phyloP scores from a whole-genome alignment of 169 alveolate genomes.

The Besnoitia besnoiti region DNA sequence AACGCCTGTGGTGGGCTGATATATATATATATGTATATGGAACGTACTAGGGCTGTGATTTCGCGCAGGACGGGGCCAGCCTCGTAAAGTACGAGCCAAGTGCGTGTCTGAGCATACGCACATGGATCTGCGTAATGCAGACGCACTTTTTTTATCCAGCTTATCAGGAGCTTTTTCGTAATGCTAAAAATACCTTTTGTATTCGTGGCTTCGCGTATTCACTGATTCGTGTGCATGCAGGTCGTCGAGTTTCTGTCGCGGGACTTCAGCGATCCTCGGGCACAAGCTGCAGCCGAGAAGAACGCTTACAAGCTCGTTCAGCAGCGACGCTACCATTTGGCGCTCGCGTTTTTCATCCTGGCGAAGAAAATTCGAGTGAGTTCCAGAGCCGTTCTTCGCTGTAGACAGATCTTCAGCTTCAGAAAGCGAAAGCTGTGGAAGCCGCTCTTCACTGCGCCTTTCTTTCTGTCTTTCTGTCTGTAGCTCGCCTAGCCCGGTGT shows the following conservation, averaged over 20 bases:
- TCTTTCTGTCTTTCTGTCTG: not conserved
- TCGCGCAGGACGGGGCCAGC: no score
- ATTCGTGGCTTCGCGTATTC: no score
- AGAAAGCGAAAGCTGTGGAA: no score
- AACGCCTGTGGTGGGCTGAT: not conserved
- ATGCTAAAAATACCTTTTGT: no score
- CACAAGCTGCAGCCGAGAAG: slow-evolving; percentile 48
- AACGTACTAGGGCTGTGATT: no score
- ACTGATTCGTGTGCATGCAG: no score
- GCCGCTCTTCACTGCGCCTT: not conserved
- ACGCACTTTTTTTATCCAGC: no score
- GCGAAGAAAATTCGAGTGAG: slow-evolving; percentile 36
- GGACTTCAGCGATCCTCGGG: slow-evolving; percentile 29
- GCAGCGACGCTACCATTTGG: slow-evolving; percentile 44
- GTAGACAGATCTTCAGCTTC: no score
- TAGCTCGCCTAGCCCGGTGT: not conserved
- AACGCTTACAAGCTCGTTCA: slow-evolving; percentile 47
- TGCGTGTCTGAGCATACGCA: no score
- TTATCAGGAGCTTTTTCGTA: no score
- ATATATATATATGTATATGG: not conserved
- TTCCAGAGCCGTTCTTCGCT: slow-evolving; percentile 9
- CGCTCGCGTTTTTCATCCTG: slow-evolving; percentile 48
- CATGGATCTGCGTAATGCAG: no score
- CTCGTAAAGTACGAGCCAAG: no score
- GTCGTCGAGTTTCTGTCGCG: slow-evolving; percentile 46